Evolutionary conservation across 2,329 filamentous ascomycete genomes (phyloP).

Genomic region (Rutstroemia sp.): DNA sequence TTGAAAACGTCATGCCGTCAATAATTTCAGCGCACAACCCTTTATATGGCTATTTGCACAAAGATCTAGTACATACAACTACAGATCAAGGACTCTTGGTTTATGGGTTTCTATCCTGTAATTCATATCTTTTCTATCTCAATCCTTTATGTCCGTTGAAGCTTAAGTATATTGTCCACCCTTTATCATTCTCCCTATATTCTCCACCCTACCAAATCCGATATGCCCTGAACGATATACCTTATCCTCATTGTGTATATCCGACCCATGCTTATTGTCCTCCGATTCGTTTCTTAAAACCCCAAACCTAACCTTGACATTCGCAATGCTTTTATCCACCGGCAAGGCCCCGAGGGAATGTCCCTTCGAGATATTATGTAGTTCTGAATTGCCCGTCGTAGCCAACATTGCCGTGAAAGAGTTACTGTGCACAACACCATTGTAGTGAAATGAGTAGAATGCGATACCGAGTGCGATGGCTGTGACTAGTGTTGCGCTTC

Average conservation of each 20-base stretch:
- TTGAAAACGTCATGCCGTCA: no score
- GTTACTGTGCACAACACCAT: slow-evolving; percentile 12
- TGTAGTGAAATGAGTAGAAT: slow-evolving; percentile 7
- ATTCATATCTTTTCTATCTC: no score
- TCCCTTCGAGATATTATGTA: slow-evolving; percentile 7
- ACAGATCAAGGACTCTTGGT: no score
- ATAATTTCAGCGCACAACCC: no score
- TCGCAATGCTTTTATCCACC: neutral
- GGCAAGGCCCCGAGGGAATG: slow-evolving; percentile 6
- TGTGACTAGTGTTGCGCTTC: slow-evolving; percentile 5
- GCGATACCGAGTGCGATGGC: neutral
- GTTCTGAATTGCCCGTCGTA: slow-evolving; percentile 9
- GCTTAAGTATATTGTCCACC: neutral
- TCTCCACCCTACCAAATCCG: neutral
- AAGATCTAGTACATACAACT: no score
- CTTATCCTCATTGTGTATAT: neutral
- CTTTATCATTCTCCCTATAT: neutral
- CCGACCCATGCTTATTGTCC: neutral
- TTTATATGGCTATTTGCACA: no score
- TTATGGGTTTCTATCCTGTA: no score
- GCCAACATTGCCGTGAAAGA: slow-evolving; percentile 15
- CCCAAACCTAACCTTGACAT: neutral
- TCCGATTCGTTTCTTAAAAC: neutral
- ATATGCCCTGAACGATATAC: neutral
- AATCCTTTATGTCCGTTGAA: no score